Conservation (phyloP, 2,329 filamentous ascomycete genomes). For the Beauveria scarabaeidicola region DNA sequence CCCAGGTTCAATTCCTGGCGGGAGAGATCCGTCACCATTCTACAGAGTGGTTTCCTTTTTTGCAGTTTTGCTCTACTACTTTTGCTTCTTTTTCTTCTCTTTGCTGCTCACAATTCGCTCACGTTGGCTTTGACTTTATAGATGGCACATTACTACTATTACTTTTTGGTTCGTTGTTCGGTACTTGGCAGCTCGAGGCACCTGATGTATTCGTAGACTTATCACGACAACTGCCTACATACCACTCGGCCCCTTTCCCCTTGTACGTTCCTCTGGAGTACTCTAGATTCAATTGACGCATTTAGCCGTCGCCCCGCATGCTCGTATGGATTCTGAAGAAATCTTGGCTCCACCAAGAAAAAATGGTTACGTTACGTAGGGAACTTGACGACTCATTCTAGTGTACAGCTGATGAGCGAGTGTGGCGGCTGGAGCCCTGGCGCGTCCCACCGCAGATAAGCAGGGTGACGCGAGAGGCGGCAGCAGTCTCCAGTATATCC, state of each 20-base stretch:
- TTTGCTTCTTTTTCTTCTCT: background rate
- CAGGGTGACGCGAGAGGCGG: background rate
- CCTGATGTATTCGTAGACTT: background rate
- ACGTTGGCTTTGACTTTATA: no score
- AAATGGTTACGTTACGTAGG: background rate
- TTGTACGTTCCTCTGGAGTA: background rate
- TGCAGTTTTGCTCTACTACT: background rate
- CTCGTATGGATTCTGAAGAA: background rate
- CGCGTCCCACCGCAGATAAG: slow-evolving; percentile 3
- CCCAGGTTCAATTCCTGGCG: slow-evolving; percentile 4
- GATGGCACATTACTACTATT: no score
- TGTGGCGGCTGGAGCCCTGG: background rate
- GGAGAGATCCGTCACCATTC: slow-evolving; percentile 9
- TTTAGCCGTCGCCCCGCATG: background rate
- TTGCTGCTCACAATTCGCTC: no score
- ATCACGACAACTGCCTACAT: background rate
- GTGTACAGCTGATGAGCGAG: background rate
- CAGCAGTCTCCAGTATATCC: background rate
- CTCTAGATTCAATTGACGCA: background rate
- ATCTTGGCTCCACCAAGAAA: background rate
- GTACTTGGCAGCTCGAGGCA: no score
- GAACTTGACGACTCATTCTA: background rate
- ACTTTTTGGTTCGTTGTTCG: no score
- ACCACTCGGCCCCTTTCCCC: background rate
- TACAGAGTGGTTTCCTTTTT: background rate